phyloP scores from a whole-genome alignment of 306 rosid species.

The Fagus sylvatica region DNA sequence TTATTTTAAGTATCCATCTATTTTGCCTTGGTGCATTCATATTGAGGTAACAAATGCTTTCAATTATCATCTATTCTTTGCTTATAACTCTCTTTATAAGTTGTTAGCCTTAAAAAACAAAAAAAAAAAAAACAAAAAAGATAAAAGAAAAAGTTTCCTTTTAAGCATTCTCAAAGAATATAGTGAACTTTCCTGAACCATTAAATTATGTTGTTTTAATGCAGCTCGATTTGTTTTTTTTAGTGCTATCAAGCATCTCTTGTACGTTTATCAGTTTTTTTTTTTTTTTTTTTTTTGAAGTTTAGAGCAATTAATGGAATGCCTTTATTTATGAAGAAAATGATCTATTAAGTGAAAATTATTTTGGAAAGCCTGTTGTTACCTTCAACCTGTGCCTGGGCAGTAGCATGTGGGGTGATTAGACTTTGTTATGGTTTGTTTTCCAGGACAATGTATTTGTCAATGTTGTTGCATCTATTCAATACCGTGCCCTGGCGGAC shows the following conservation, averaged over 20 bases:
- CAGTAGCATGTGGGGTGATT: slow-evolving; percentile 19
- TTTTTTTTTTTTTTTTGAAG: neutral
- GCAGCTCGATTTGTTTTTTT: neutral
- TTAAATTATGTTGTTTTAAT: neutral
- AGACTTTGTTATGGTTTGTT: slow-evolving; percentile 26
- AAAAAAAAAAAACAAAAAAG: neutral
- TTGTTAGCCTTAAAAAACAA: no score
- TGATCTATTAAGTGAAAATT: neutral
- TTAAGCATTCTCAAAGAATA: neutral
- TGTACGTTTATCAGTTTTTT: neutral
- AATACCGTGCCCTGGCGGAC: slow-evolving; percentile 80
- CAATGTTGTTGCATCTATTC: slow-evolving; percentile 89
- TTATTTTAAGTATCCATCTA: neutral
- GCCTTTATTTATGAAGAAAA: neutral
- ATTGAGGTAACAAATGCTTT: neutral
- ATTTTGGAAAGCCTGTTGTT: neutral
- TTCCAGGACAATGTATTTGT: slow-evolving; percentile 91
- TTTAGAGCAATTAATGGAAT: neutral
- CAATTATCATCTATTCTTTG: neutral
- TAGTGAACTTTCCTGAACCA: neutral
- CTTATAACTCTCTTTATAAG: no score
- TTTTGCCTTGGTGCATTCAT: neutral
- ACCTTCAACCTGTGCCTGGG: slow-evolving; percentile 1
- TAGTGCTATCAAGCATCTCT: neutral
- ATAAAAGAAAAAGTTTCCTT: neutral